These are phyloP conservation scores for Polytrichum formosum DNA, from an alignment of 225 moss, liverwort and hornwort species.

Conservation along the genomic window DNA sequence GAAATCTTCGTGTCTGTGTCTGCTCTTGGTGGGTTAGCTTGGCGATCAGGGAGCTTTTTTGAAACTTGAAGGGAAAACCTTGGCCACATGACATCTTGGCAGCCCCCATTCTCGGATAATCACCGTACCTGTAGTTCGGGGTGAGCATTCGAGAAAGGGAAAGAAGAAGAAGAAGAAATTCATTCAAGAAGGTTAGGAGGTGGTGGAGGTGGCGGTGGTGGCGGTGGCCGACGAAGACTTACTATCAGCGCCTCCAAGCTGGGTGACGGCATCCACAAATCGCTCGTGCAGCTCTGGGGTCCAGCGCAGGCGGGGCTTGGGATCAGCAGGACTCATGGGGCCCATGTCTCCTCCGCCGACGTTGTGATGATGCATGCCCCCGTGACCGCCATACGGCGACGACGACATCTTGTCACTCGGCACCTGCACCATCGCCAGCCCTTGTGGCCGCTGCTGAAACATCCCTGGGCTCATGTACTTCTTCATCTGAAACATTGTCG, in stretches of 20 bases:
- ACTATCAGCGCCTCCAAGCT: constrained; percentile 62
- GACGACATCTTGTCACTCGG: constrained; percentile 12
- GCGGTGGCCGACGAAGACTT: constrained; percentile 7
- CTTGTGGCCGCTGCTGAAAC: constrained; percentile 27
- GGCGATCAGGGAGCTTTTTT: no score
- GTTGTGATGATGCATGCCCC: constrained; percentile 14
- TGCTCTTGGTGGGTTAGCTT: no score
- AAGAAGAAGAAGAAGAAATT: background rate
- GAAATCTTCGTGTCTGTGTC: no score
- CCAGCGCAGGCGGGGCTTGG: constrained; percentile 54
- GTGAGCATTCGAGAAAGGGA: background rate
- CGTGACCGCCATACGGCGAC: constrained; percentile 35
- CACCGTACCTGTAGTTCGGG: background rate
- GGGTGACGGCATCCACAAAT: constrained; percentile 54
- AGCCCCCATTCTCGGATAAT: no score
- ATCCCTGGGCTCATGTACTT: constrained; percentile 49
- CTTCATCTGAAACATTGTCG: constrained; percentile 58
- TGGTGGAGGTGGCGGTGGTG: background rate
- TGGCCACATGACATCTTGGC: no score
- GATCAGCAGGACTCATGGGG: constrained; percentile 40
- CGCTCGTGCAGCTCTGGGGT: constrained; percentile 57
- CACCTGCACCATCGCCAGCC: constrained; percentile 22
- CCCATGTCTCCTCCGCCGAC: constrained; percentile 1
- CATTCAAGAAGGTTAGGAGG: no score
- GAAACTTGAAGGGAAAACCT: no score